Conservation (phyloP, 129 eudicot species). For the Flaveria ramosissima region DNA sequence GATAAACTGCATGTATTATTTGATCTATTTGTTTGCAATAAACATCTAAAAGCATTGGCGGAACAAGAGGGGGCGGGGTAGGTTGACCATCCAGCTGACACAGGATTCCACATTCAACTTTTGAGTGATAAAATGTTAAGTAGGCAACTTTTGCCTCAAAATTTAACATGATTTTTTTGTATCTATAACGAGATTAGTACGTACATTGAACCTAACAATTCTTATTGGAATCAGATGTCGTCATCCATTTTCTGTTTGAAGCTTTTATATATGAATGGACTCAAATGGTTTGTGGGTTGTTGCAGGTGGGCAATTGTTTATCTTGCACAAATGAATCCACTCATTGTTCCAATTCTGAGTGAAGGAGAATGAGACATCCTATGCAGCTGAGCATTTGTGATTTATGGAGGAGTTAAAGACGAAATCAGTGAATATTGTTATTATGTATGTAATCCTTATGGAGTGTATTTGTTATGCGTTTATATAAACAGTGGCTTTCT, state of each 20-base stretch:
- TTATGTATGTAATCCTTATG: not conserved
- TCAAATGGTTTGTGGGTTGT: slow-evolving; percentile 1
- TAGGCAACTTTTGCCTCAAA: not conserved
- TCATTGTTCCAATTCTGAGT: slow-evolving; percentile 14
- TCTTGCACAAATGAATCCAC: slow-evolving; percentile 53
- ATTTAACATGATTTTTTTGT: not conserved
- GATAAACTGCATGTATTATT: slow-evolving; percentile 1
- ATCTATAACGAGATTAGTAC: not conserved
- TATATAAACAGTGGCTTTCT: not conserved
- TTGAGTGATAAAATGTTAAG: not conserved
- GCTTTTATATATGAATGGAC: not conserved
- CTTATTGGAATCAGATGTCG: not conserved
- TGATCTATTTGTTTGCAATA: not conserved
- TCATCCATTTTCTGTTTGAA: not conserved
- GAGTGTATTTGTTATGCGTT: slow-evolving; percentile 4
- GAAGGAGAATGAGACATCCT: slow-evolving; percentile 41
- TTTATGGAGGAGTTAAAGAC: not conserved
- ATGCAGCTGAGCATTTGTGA: slow-evolving; percentile 8
- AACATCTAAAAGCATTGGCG: not conserved
- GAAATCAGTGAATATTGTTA: not conserved
- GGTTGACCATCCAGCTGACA: not conserved
- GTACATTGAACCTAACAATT: not conserved
- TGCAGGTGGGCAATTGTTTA: slow-evolving; percentile 20
- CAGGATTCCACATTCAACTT: not conserved
- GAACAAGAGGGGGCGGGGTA: not conserved